Conservation (phyloP, 352 stramenopile species). For the Globisporangium canariense region DNA sequence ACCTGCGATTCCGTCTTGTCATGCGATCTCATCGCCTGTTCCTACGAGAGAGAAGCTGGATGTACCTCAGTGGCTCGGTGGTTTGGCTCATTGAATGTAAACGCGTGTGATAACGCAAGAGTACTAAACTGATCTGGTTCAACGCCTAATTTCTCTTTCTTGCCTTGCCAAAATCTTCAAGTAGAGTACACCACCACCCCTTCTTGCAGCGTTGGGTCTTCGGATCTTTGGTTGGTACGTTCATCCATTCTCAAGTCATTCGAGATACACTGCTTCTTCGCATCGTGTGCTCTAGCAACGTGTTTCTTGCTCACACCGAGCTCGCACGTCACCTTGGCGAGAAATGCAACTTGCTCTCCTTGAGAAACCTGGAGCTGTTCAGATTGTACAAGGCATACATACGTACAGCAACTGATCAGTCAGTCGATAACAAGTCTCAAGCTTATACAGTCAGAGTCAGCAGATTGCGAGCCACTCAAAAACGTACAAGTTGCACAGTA, state of each 20-base stretch:
- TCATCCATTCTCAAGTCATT: too few species aligned
- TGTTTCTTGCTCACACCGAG: background rate
- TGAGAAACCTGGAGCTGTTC: conserved; percentile 3
- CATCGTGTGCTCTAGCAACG: background rate
- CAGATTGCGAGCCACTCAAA: too few species aligned
- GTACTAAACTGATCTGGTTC: too few species aligned
- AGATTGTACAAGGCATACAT: background rate
- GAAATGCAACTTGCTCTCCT: conserved; percentile 1
- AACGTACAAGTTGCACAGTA: conserved; percentile 24
- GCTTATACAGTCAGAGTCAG: background rate
- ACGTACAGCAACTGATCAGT: background rate
- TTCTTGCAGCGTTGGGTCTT: too few species aligned
- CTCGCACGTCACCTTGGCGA: background rate
- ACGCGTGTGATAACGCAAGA: background rate
- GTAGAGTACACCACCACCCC: too few species aligned
- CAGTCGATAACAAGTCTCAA: background rate
- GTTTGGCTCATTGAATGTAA: background rate
- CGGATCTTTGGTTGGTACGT: too few species aligned
- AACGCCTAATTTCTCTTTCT: too few species aligned
- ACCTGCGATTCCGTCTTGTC: conserved; percentile 3
- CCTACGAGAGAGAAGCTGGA: background rate
- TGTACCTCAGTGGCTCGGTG: background rate
- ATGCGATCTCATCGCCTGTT: background rate
- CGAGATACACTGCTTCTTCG: background rate
- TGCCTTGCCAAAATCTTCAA: too few species aligned